Conservation (phyloP, 345 rosid species). For the Alliaria petiolata region DNA sequence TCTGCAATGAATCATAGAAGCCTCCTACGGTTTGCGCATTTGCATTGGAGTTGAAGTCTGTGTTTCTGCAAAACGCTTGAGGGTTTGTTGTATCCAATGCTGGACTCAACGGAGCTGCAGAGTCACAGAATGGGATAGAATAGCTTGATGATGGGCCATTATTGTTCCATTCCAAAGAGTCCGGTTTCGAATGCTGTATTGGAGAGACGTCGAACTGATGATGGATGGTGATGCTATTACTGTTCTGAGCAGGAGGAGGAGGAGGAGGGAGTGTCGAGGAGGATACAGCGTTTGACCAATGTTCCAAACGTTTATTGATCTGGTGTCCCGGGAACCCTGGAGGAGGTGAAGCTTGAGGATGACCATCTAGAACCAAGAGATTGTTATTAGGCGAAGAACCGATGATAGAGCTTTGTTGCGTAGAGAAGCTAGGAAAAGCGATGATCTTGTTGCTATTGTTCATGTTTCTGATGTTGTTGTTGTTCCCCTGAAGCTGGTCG, state of each 20-base stretch:
- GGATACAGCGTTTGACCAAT: conserved; percentile 51
- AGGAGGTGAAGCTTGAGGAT: conserved; percentile 43
- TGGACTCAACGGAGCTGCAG: conserved; percentile 25
- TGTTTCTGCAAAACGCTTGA: conserved; percentile 31
- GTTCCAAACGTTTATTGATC: conserved; percentile 46
- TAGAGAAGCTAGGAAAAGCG: conserved; percentile 25
- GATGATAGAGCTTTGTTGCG: conserved; percentile 31
- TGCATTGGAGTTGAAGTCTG: conserved; percentile 38
- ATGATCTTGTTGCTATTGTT: too few relatives aligned
- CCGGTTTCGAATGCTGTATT: conserved; percentile 28
- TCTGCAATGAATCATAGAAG: conserved; percentile 31
- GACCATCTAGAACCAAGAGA: conserved; percentile 47
- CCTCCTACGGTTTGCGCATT: conserved; percentile 31
- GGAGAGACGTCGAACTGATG: conserved; percentile 38
- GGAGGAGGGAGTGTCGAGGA: too few relatives aligned
- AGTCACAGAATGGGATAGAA: conserved; percentile 30
- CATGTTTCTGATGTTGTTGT: neutral
- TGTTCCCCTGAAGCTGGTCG: conserved; percentile 53
- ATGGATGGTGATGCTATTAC: conserved; percentile 19
- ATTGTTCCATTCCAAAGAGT: conserved; percentile 45
- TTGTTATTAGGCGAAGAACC: conserved; percentile 37
- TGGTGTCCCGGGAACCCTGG: conserved; percentile 27
- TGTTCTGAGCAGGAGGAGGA: conserved; percentile 33
- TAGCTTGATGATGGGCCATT: conserved; percentile 38
- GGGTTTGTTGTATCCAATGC: conserved; percentile 41